Conservation (phyloP, 202 grass and related monocot genomes). For the Alloteropsis angusta region DNA sequence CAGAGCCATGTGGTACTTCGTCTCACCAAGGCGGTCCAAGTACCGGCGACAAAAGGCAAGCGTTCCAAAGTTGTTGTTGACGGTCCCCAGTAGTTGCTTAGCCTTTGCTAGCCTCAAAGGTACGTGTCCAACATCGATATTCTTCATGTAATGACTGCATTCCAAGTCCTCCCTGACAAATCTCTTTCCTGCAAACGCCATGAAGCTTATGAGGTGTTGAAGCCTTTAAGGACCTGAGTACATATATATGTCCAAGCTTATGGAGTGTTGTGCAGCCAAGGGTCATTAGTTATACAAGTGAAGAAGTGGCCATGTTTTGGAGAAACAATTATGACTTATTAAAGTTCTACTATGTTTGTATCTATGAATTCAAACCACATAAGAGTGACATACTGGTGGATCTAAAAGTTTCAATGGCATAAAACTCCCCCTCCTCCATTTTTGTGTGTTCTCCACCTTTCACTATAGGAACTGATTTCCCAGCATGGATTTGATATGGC, state of each 20-base stretch:
- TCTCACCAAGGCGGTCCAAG: constrained; percentile 87
- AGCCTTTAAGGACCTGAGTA: background rate
- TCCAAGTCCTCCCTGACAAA: constrained; percentile 94
- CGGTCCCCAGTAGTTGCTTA: constrained; percentile 82
- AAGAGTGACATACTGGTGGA: constrained; percentile 54
- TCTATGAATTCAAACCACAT: background rate
- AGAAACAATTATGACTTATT: background rate
- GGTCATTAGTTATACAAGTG: background rate
- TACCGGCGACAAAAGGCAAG: constrained; percentile 89
- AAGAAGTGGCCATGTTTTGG: background rate
- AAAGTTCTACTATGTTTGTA: background rate
- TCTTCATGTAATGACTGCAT: constrained; percentile 99
- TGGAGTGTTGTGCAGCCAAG: background rate
- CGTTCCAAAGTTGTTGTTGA: constrained; percentile 90
- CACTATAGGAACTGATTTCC: constrained; percentile 90
- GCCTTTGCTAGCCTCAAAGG: constrained; percentile 76
- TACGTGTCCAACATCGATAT: constrained; percentile 82
- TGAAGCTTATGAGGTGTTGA: background rate
- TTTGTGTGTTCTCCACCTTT: constrained; percentile 98
- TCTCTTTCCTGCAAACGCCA: constrained; percentile 63
- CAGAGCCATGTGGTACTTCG: constrained; percentile 93
- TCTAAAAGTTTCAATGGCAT: constrained; percentile 93
- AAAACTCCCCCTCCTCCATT: constrained; percentile 99
- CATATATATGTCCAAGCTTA: background rate
- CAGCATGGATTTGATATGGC: constrained; percentile 96